Evolutionary conservation across 306 rosid species (phyloP).

Genomic region (Boehmeria nivea): DNA sequence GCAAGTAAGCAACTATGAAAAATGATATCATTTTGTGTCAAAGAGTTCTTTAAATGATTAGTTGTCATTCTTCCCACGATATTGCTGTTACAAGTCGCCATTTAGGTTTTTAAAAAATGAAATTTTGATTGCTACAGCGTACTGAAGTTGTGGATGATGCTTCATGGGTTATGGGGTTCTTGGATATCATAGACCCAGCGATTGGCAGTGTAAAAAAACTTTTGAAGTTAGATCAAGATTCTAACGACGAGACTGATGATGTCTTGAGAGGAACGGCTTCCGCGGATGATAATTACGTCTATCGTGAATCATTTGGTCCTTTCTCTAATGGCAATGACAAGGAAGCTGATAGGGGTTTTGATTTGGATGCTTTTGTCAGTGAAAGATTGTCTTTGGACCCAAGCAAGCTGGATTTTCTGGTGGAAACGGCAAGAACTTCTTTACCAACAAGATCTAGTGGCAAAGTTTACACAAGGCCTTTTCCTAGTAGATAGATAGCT

Average conservation of each 20-base stretch:
- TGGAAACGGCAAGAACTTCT: conserved; percentile 34
- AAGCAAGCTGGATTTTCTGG: conserved; percentile 52
- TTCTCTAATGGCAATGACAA: conserved; percentile 23
- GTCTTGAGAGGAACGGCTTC: conserved; percentile 25
- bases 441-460: conserved; percentile 24
- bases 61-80: too few relatives aligned
- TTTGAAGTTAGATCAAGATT: conserved; percentile 54
- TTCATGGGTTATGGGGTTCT: conserved; percentile 87
- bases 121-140: conserved; percentile 51
- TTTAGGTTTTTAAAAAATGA: background rate
- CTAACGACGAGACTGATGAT: conserved; percentile 27
- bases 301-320: conserved; percentile 23
- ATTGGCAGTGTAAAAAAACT: conserved; percentile 69
- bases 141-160: conserved; percentile 95
- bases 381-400: conserved; percentile 57
- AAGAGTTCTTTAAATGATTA: background rate
- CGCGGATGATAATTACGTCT: conserved; percentile 20
- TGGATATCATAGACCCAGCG: conserved; percentile 89
- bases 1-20: conserved; percentile 52
- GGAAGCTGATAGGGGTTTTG: conserved; percentile 42
- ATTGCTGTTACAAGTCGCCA: too few relatives aligned
- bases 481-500: background rate
- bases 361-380: conserved; percentile 65
- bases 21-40: background rate
- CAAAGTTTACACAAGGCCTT: conserved; percentile 5